phyloP scores from a whole-genome alignment of 805 yeast species.

The Sungouiozyma ichnusensis region DNA sequence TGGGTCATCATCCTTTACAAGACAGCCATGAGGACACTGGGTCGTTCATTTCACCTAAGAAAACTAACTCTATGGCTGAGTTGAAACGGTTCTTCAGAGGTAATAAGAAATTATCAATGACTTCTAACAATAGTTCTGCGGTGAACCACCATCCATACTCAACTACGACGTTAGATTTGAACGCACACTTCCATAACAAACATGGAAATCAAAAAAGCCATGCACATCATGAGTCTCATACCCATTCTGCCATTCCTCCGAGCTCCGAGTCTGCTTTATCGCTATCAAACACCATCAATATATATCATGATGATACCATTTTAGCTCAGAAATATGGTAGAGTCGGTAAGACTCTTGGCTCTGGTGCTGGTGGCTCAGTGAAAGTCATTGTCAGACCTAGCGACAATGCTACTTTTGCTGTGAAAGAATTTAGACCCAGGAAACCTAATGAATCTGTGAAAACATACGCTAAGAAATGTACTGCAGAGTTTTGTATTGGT shows the following conservation, averaged over 20 bases:
- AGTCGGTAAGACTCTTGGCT: constrained; percentile 64
- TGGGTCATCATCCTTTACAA: constrained; percentile 6
- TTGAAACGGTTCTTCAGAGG: constrained; percentile 66
- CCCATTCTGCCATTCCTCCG: constrained; percentile 31
- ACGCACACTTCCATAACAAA: constrained; percentile 7
- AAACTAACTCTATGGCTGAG: constrained; percentile 50
- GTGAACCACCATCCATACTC: constrained; percentile 11
- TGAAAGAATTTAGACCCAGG: constrained; percentile 68
- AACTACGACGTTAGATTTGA: constrained; percentile 9
- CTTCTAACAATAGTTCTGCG: constrained; percentile 5
- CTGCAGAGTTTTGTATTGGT: constrained; percentile 84
- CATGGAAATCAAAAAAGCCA: constrained; percentile 8
- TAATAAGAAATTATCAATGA: constrained; percentile 12
- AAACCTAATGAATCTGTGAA: constrained; percentile 58
- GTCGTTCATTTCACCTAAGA: constrained; percentile 15
- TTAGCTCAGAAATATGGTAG: constrained; percentile 57
- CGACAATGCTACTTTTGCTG: constrained; percentile 69
- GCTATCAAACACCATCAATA: constrained; percentile 28
- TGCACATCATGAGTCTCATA: constrained; percentile 19
- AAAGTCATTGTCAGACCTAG: constrained; percentile 55
- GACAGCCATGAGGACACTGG: constrained; percentile 5
- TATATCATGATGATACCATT: constrained; percentile 42
- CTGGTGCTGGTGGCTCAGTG: constrained; percentile 88
- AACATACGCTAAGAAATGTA: constrained; percentile 77
- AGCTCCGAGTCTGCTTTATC: constrained; percentile 26